Base-by-base conservation (phyloP, 805 yeast genomes). In the Candida awuae region DNA sequence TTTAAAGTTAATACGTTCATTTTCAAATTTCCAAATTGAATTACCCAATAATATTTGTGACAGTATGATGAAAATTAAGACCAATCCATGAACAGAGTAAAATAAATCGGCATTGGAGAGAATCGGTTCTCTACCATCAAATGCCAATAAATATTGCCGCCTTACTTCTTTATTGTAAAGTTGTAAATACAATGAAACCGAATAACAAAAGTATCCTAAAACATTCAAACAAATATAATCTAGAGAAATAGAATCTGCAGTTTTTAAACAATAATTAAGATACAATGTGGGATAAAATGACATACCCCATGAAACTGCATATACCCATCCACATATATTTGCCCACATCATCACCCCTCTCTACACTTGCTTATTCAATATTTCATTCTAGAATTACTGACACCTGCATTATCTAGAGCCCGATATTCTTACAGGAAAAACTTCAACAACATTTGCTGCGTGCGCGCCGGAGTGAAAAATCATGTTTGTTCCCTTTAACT, bases 271-370 rank as follows among this genome's bases (percentile, higher is more conserved):
- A 47, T 60, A 62, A 43, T 71, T 71, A 8, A 69, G 54, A 7
- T 62, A 29, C 6, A 73, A 38, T 2, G 74, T 68, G 4, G 78
- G 75, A 44, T 73, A 73, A 53, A 68, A 68, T 2, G 78, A 69
- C 1, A 70, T 39, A 13, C 76, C 62, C 73, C 65, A 25, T 8
- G 26, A 4, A 12, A 28, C 6, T 8, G 59, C 62, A 38, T 56
- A 58, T 4, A 46, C 34, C 61, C 61, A 58, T 5, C 57, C 59
- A 32, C 50, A 53, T 6, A 51, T 14, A 15, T 37, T 22, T 13
- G 54, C 52, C 30, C 45, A 23, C 4, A 16, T 25, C 42, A 39
- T 45, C n/a, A n/a, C n/a, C n/a, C n/a, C n/a, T n/a, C n/a, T n/a
- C n/a, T n/a, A n/a, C n/a, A n/a, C n/a, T n/a, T n/a, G n/a, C n/a